A percentile compares a stretch with the other conserved stretches of the same genome.
These are phyloP conservation scores for Penicillium salamii DNA, from an alignment of 495 filamentous ascomycete species.

Conservation along the genomic window DNA sequence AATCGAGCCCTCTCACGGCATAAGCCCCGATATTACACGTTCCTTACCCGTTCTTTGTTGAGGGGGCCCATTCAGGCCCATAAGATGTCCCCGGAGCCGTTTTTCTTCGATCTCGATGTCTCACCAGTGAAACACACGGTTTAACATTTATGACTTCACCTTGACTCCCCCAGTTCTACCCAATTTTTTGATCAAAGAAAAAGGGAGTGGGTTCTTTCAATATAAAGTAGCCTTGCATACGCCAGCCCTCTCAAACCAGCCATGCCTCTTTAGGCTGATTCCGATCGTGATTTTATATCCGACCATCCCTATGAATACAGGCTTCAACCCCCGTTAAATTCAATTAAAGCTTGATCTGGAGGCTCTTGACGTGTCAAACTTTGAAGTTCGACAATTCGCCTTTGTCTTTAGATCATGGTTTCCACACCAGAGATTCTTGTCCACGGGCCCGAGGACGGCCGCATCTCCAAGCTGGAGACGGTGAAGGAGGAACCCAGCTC, in stretches of 20 bases:
- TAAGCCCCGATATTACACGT: not conserved
- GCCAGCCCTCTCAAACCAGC: not conserved
- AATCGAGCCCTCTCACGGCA: not conserved
- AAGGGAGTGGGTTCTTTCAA: not conserved
- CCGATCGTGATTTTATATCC: slow-evolving; percentile 2
- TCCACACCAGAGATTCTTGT: not conserved
- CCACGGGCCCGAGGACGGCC: not conserved
- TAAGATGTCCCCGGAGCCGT: not conserved
- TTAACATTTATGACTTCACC: not conserved
- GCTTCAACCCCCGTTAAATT: too few relatives aligned
- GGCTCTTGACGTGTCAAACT: not conserved
- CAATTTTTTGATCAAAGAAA: not conserved
- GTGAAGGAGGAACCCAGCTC: slow-evolving; percentile 6
- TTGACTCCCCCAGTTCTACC: not conserved
- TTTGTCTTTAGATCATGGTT: too few relatives aligned
- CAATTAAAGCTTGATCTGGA: not conserved
- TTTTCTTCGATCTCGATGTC: not conserved
- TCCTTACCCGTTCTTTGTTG: not conserved
- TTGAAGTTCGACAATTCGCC: too few relatives aligned
- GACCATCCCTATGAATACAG: slow-evolving; percentile 2
- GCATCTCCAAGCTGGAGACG: not conserved
- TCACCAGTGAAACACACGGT: not conserved
- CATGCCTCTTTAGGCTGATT: slow-evolving; percentile 1
- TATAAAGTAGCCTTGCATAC: slow-evolving; percentile 1
- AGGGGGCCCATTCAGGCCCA: not conserved